Evolutionary conservation across 331 rosid species (phyloP).

Genomic region (Telfairia occidentalis): DNA sequence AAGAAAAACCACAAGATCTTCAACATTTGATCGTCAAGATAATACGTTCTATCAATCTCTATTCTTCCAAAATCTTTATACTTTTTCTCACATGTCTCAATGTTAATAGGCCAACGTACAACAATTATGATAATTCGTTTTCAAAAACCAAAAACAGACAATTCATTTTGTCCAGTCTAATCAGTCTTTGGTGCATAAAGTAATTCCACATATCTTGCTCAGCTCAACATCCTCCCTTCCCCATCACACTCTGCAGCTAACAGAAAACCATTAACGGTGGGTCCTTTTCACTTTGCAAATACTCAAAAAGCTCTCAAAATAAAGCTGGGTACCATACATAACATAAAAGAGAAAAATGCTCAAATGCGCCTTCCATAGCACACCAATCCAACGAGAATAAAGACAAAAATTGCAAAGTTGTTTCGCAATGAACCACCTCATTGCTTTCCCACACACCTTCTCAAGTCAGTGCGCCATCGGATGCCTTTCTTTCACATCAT

Average conservation of each 20-base stretch:
- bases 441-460: neutral
- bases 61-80: no score
- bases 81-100: neutral
- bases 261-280: neutral
- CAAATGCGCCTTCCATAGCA: neutral
- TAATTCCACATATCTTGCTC: neutral
- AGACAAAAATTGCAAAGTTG: neutral
- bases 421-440: conserved; percentile 6
- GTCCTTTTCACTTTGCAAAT: neutral
- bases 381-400: neutral
- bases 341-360: neutral
- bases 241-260: neutral
- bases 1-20: no score
- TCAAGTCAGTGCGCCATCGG: neutral
- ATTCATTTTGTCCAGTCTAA: neutral
- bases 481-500: neutral
- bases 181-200: neutral
- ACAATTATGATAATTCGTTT: neutral
- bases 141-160: neutral
- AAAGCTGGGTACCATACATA: neutral
- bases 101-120: neutral
- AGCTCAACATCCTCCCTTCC: neutral
- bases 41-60: no score
- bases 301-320: neutral
- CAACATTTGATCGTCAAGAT: no score